phyloP scores from a whole-genome alignment of 2,329 filamentous ascomycete species.

The Grosmannia serpens region DNA sequence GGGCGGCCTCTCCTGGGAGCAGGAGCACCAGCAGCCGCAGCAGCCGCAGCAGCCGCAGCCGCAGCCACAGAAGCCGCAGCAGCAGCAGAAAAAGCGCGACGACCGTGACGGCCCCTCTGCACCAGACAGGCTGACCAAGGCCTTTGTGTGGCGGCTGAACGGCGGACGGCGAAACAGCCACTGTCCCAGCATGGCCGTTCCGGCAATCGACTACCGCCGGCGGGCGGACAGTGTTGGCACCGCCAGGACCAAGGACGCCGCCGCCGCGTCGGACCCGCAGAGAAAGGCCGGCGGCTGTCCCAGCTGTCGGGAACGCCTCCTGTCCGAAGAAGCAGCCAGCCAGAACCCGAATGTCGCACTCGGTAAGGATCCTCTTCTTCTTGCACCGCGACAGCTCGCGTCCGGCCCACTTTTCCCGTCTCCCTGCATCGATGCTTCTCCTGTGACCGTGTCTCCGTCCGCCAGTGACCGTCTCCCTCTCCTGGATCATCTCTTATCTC shows the following conservation, averaged over 20 bases:
- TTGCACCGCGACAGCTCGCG: not conserved
- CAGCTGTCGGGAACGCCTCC: not conserved
- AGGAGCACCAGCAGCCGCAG: not conserved
- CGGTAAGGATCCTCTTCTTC: not conserved
- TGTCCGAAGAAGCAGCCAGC: not conserved
- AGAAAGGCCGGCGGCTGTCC: not conserved
- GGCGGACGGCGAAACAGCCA: not conserved
- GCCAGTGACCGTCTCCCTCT: not conserved
- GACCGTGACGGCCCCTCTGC: not conserved
- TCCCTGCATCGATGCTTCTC: not conserved
- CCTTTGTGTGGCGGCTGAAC: not conserved
- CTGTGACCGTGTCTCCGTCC: not conserved
- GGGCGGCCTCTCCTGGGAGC: not conserved
- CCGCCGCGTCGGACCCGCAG: not conserved
- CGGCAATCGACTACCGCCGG: not conserved
- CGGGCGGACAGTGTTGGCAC: not conserved
- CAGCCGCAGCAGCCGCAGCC: not conserved
- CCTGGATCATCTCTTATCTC: not conserved
- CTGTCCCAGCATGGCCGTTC: slow-evolving; percentile 1
- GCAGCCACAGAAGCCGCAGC: too few relatives aligned
- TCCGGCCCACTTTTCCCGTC: not conserved
- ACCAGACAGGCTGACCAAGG: not conserved
- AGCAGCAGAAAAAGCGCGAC: too few relatives aligned
- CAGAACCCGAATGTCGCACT: not conserved
- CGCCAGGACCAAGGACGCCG: not conserved